These are phyloP conservation scores for Hyaloperonospora arabidopsidis DNA, from an alignment of 352 stramenopile genomes.

Conservation along the genomic window DNA sequence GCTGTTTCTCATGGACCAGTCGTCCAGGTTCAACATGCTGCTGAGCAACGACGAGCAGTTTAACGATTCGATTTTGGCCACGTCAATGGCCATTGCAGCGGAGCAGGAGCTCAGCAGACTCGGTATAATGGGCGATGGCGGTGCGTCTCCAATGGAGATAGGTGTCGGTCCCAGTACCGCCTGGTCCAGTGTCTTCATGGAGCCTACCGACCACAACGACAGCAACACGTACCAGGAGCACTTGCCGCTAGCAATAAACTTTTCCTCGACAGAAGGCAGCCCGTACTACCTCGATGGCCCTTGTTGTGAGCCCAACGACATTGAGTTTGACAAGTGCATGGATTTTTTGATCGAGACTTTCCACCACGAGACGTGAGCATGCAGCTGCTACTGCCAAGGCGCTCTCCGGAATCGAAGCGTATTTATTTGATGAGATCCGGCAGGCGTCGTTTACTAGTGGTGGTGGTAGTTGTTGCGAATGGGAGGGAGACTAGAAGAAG, in stretches of 20 bases:
- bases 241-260: conserved; percentile 40
- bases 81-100: conserved; percentile 60
- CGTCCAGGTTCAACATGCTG: conserved; percentile 64
- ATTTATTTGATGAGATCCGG: conserved; percentile 34
- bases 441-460: conserved; percentile 2
- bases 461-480: too few species aligned
- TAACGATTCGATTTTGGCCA: conserved; percentile 73
- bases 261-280: conserved; percentile 35
- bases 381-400: not conserved
- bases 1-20: conserved; percentile 59
- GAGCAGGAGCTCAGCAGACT: conserved; percentile 66
- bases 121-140: conserved; percentile 34
- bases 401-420: conserved; percentile 26
- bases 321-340: conserved; percentile 76
- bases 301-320: conserved; percentile 43
- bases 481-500: too few species aligned
- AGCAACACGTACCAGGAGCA: conserved; percentile 42
- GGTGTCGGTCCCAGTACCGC: conserved; percentile 14
- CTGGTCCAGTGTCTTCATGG: conserved; percentile 17
- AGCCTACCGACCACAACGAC: not conserved
- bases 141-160: conserved; percentile 26
- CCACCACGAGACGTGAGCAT: conserved; percentile 42
- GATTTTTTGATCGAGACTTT: conserved; percentile 75
- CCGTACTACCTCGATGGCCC: conserved; percentile 43
- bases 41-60: conserved; percentile 71